Base-by-base conservation (phyloP, 768 basidiomycete genomes). In the Amanita thiersii region DNA sequence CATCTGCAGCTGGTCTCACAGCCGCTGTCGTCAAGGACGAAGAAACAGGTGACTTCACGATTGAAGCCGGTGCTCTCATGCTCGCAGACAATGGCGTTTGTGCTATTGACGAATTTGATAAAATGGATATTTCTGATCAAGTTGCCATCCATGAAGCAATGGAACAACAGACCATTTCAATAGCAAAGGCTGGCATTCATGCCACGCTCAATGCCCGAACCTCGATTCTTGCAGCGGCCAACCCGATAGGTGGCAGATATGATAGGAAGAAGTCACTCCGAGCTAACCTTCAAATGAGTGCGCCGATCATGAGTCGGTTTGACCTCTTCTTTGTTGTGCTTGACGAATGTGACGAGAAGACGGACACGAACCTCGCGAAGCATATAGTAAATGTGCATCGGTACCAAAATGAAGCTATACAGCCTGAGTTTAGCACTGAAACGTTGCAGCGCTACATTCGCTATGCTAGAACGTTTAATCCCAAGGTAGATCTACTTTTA, bases 41-140 rank as follows among this genome's bases (percentile, higher is more conserved):
- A 62, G 96, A 98, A 62, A 94, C 93, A 0, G 96, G 96, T 10
- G 96, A 99, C 57, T 99, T 98, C 65, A 98, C 96, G 0, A 98
- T 98, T 55, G 96, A 99, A 65, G 96, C 96, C 15, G 96, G 96
- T 37, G 96, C 96, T 3, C 74, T 99, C 50, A 98, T 99, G 96
- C 77, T 99, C 3, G 96, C 96, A 4, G 96, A 99, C 65, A 98
- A 98, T 52, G 96, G 96, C 5, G 97, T 98, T 57, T 99, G 96
- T 56, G 93, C 93, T n/a, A 99, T 99, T 54, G 96, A 99, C 65
- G 96, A 98, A 62, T 99, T 99, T 55, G 96, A 99, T 75, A 99
- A 99, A 64, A 99, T 99, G 96, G 94, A 98, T 59, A 81, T 97
- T 39, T 82, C 88, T 0, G 96, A 98, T 60, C 96, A 98, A 60